These are phyloP conservation scores for Annona squamosa DNA, from an alignment of 164 flowering plant species.

Conservation along the genomic window DNA sequence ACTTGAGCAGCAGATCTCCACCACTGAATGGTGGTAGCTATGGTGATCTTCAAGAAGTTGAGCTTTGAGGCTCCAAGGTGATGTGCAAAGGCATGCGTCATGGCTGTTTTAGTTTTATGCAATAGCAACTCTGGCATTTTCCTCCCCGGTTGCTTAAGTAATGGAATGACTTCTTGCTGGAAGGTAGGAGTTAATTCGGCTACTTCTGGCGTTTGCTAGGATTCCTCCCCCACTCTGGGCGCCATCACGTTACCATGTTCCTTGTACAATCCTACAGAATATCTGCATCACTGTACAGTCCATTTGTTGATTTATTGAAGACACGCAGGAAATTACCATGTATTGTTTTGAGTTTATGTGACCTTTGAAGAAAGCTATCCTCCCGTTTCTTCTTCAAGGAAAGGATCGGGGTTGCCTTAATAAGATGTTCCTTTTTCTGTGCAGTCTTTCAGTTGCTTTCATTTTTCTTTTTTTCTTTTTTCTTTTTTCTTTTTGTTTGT, in stretches of 20 bases:
- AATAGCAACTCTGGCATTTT: not conserved
- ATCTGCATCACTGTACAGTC: slow-evolving; percentile 41
- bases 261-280: slow-evolving; percentile 7
- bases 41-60: slow-evolving; percentile 72
- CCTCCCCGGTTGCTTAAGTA: slow-evolving; percentile 6
- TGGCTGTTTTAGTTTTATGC: not conserved
- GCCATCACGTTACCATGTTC: slow-evolving; percentile 12
- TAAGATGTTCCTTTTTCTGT: not conserved
- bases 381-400: not conserved
- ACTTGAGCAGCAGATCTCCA: slow-evolving; percentile 6
- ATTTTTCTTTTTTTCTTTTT: no score
- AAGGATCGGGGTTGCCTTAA: not conserved
- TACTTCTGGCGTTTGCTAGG: slow-evolving; percentile 3
- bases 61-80: slow-evolving; percentile 33
- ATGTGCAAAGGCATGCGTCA: not conserved
- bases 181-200: slow-evolving; percentile 6
- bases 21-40: slow-evolving; percentile 26
- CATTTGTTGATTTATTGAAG: slow-evolving; percentile 54
- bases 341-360: slow-evolving; percentile 5
- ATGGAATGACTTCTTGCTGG: slow-evolving; percentile 7
- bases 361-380: slow-evolving; percentile 8
- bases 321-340: slow-evolving; percentile 5
- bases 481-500: no score
- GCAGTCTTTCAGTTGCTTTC: not conserved
- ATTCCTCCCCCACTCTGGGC: slow-evolving; percentile 2